Base-by-base conservation (phyloP, 495 filamentous ascomycete genomes). In the Penicillium psychrofluorescens region DNA sequence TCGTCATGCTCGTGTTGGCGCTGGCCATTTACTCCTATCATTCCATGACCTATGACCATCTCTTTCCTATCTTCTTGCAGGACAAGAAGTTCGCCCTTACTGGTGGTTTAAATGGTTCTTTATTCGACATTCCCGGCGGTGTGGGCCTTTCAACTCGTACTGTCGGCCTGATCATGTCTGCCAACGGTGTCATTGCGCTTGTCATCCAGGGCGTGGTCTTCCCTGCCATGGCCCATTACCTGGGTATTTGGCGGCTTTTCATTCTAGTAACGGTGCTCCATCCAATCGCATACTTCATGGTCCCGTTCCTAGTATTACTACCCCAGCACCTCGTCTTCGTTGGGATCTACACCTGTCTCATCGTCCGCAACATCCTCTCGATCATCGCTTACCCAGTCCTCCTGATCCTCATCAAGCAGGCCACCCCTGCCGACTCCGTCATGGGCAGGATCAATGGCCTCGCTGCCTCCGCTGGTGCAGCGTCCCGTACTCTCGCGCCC, bases 21-120 rank as follows among this genome's bases (percentile, higher is more conserved):
- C 68, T 92, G 27, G 82, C 83, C 6, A 87, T 92, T 46, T 92
- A 89, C 65, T 89, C 85, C 1, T 91, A 90, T 46, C 87, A 91
- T 55, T 85, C 80, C 32, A 92, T 92, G 87, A 86, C 84, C 11
- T 92, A 85, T 51, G 87, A 91, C 49, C 84, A 88, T 61, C 76
- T 92, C 0, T 64, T 92, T 31, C 87, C 87, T 6, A 91, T 92
- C 27, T 92, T 90, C 63, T 68, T 90, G 13, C 86, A 91, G 61
- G 87, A 92, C 48, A 70, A 80, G 37, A 71, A 67, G 1, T 51
- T 55, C 6, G 54, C 55, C 29, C 32, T 64, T 8, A 48, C 54
- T 12, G 29, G 22, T 22, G 4, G 53, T 13, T 44, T 53, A 12
- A 48, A 46, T 16, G 50, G 55, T 5, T 66, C 66, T 10, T 66